phyloP scores from a whole-genome alignment of 1,284 basidiomycete species.

The Marasmius tenuissimus region DNA sequence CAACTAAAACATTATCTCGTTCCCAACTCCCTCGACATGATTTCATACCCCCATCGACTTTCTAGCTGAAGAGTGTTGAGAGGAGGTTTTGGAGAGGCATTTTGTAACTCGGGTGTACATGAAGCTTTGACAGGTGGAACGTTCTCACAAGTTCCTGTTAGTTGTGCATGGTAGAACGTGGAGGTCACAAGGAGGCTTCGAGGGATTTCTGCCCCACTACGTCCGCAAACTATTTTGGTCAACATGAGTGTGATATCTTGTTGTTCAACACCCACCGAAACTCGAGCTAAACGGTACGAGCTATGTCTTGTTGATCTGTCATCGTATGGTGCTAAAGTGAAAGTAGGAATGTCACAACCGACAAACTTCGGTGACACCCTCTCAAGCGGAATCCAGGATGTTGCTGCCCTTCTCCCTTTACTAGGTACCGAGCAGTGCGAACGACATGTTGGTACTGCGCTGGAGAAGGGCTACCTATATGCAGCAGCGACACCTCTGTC shows the following conservation, averaged over 20 bases:
- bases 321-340: not conserved
- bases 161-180: no score
- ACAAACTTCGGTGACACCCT: constrained; percentile 2
- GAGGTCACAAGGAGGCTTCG: no score
- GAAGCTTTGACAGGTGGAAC: no score
- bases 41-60: no score
- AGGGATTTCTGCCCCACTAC: no score
- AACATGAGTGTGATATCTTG: not conserved
- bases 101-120: no score
- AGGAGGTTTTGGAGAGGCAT: no score
- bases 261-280: not conserved
- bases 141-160: no score
- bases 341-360: not conserved
- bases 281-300: not conserved
- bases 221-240: no score
- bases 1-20: no score
- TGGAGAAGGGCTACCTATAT: not conserved
- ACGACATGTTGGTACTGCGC: constrained; percentile 11
- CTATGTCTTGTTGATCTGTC: not conserved
- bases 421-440: constrained; percentile 19
- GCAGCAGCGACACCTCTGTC: constrained; percentile 4
- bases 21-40: no score
- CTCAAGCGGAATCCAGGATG: constrained; percentile 16
- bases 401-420: constrained; percentile 16
- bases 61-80: no score